These are phyloP conservation scores for Pleurotus eryngii DNA, from an alignment of 768 basidiomycete species.

Conservation along the genomic window DNA sequence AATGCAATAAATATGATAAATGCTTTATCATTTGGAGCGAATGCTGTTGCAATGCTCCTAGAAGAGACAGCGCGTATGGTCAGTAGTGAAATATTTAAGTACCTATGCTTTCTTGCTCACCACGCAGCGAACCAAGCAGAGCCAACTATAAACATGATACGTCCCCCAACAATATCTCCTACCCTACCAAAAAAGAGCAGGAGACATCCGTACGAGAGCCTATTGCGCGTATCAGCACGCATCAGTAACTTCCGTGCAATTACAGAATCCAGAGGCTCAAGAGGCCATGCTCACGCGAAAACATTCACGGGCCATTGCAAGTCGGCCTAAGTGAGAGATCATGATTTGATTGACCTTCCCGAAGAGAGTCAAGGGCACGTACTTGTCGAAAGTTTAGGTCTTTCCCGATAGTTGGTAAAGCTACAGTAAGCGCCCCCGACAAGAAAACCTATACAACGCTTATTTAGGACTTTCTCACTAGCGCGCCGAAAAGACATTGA, in stretches of 20 bases:
- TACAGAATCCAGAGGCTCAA: too few species aligned
- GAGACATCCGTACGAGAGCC: constrained; percentile 21
- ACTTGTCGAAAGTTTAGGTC: constrained; percentile 20
- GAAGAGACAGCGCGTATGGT: background rate
- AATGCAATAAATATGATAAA: constrained; percentile 30
- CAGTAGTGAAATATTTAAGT: background rate
- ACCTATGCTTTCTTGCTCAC: constrained; percentile 11
- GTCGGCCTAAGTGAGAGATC: constrained; percentile 3
- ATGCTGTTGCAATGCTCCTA: constrained; percentile 27
- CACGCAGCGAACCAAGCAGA: constrained; percentile 28
- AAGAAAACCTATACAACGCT: constrained; percentile 17
- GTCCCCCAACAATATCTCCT: constrained; percentile 21
- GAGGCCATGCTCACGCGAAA: constrained; percentile 16
- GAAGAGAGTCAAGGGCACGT: background rate
- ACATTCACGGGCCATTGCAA: constrained; percentile 23
- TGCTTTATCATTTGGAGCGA: constrained; percentile 20
- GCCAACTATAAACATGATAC: constrained; percentile 25
- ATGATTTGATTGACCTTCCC: background rate
- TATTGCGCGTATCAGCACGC: background rate
- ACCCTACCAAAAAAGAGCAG: constrained; percentile 22
- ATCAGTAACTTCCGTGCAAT: too few species aligned
- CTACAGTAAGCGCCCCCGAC: constrained; percentile 21
- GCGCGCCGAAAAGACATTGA: background rate
- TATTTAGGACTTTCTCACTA: background rate
- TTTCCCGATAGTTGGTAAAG: constrained; percentile 23